Conservation (phyloP, 148 eudicot genomes). For the Chenopodium formosanum region DNA sequence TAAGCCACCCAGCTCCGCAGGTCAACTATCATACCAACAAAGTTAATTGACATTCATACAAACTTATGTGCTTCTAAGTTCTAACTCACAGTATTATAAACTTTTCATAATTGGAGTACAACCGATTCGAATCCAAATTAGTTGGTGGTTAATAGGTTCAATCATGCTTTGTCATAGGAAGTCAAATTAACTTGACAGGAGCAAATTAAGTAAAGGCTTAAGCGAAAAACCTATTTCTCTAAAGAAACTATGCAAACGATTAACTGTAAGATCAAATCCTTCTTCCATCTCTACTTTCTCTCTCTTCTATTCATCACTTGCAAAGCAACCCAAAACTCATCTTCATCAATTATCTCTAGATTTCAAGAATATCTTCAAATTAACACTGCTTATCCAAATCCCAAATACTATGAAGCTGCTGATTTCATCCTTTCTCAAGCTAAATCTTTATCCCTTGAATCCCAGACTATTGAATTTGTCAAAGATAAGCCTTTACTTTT, state of each 20-base stretch:
- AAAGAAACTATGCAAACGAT: neutral
- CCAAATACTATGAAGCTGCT: constrained; percentile 67
- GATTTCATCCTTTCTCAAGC: constrained; percentile 65
- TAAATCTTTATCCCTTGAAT: constrained; percentile 55
- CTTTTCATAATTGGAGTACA: no score
- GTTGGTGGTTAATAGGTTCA: no score
- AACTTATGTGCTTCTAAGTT: no score
- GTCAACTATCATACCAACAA: no score
- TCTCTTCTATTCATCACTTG: constrained; percentile 7
- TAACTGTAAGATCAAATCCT: neutral
- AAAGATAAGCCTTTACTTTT: constrained; percentile 62
- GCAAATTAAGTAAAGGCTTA: no score
- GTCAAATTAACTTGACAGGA: no score
- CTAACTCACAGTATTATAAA: no score
- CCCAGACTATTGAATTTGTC: constrained; percentile 58
- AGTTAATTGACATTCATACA: no score
- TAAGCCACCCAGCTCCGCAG: no score
- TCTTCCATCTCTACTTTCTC: neutral
- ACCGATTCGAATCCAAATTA: no score
- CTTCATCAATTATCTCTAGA: constrained; percentile 48
- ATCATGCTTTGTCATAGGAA: no score
- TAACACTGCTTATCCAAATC: constrained; percentile 85
- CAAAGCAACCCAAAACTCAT: neutral
- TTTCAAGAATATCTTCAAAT: constrained; percentile 80
- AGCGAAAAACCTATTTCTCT: no score